Evolutionary conservation across 768 basidiomycete species (phyloP).

Genomic region (Ephemerocybe angulata): DNA sequence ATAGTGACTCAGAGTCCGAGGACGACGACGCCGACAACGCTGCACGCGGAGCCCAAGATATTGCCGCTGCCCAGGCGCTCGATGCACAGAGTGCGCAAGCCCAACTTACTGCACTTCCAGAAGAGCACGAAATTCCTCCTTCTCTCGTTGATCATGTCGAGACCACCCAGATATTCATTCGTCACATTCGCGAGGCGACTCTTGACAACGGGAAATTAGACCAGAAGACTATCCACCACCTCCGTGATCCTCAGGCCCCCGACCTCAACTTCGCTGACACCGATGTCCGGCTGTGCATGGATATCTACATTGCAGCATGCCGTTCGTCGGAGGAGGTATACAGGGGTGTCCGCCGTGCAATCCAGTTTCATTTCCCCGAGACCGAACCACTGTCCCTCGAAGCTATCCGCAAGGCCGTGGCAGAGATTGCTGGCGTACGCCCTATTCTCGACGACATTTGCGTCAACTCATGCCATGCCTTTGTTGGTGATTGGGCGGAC

Average conservation of each 20-base stretch:
- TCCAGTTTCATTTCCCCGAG: not conserved
- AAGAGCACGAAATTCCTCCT: not conserved
- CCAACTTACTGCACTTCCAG: too few species aligned
- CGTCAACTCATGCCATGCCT: conserved; percentile 23
- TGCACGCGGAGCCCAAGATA: too few species aligned
- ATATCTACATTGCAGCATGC: conserved; percentile 9
- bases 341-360: not conserved
- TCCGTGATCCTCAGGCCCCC: conserved; percentile 20
- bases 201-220: conserved; percentile 24
- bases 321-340: conserved; percentile 2
- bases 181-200: conserved; percentile 13
- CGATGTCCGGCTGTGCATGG: conserved; percentile 3
- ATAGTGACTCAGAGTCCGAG: too few species aligned
- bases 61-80: too few species aligned
- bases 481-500: conserved; percentile 16
- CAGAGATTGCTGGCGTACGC: conserved; percentile 25
- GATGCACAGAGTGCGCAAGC: too few species aligned
- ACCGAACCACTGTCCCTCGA: conserved; percentile 26
- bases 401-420: conserved; percentile 18
- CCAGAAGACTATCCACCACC: conserved; percentile 15
- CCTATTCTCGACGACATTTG: conserved; percentile 34
- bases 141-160: not conserved
- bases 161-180: not conserved
- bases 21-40: too few species aligned
- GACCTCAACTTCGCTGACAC: conserved; percentile 1